A percentile compares a stretch with the other conserved stretches of the same genome.
Conservation (phyloP, 2,329 filamentous ascomycete species). For the Xylaria arbuscula region DNA sequence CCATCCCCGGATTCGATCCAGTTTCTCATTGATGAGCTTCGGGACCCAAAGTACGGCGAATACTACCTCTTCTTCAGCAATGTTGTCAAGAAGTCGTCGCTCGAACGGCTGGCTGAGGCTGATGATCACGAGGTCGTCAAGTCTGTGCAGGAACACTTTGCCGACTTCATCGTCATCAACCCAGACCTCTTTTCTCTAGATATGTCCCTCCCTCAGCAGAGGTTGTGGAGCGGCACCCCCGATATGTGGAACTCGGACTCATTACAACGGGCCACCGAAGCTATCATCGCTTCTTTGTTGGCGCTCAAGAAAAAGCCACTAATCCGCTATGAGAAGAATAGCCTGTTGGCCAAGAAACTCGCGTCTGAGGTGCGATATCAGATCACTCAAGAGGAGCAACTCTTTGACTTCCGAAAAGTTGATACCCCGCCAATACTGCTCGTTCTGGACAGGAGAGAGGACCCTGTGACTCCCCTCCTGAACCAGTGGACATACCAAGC, state of each 20-base stretch:
- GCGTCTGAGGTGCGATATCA: slow-evolving; percentile 92
- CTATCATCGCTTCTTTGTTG: slow-evolving; percentile 83
- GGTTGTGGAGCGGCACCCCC: slow-evolving; percentile 82
- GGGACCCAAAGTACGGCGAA: slow-evolving; percentile 96
- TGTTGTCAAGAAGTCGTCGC: slow-evolving; percentile 93
- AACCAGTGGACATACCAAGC: slow-evolving; percentile 99
- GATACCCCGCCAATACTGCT: slow-evolving; percentile 95
- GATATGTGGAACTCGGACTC: slow-evolving; percentile 93
- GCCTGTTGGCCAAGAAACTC: slow-evolving; percentile 88
- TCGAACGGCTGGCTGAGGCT: slow-evolving; percentile 93
- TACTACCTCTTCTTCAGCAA: slow-evolving; percentile 99
- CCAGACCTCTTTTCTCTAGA: slow-evolving; percentile 89
- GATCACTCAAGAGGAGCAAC: slow-evolving; percentile 93
- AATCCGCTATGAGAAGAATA: slow-evolving; percentile 93
- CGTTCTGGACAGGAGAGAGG: slow-evolving; percentile 89
- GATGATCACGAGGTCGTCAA: slow-evolving; percentile 98
- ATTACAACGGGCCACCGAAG: slow-evolving; percentile 86
- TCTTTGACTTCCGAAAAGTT: slow-evolving; percentile 95
- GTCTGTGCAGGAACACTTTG: slow-evolving; percentile 93
- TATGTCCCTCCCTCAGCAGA: slow-evolving; percentile 75
- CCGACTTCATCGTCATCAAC: slow-evolving; percentile 95
- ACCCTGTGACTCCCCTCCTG: slow-evolving; percentile 91
- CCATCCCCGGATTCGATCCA: slow-evolving; percentile 94
- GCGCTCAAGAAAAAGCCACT: slow-evolving; percentile 96
- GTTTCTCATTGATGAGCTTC: slow-evolving; percentile 90